Base-by-base conservation (phyloP, 2,329 filamentous ascomycete genomes). In the Sarocladiaceae sp. region DNA sequence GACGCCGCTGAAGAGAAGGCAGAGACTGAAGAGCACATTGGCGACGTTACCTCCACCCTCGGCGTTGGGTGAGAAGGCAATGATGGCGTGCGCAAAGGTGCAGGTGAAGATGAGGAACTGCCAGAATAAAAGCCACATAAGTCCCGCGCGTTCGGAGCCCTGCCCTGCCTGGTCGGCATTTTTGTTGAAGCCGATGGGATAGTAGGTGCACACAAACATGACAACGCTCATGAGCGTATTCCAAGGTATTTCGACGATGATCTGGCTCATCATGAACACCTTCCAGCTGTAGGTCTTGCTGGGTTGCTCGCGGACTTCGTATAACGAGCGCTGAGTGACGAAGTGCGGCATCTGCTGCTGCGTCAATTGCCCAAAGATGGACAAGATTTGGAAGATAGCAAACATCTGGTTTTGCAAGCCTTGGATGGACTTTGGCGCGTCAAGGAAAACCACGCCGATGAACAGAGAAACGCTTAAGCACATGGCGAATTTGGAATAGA, bases 381-480 rank as follows among this genome's bases (percentile, higher is more conserved):
- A 88, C 49, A 81, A 69, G 47, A 88, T 70, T 77, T 87, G 83
- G 69, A 88, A 88, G 55, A 87, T 80, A 54, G 75, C 76, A 64
- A 89, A 88, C 67, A 89, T 79, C 54, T 85, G 82, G 62, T 88
- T 85, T 60, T 88, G 84, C 10, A 89, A 69, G n/a, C 86, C 86
- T 57, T 86, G 81, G n/a, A 80, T 73, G 0, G 79, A 84, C 69
- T 85, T 84, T 26, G 83, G 80, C 1, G 87, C 83, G 37, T 82
- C 78, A 75, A 81, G 88, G 70, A 94, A 91, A 49, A 87, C 86
- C 66, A 92, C 90, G 23, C 89, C 90, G 60, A 94, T 88, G 66
- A 93, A 95, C 12, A 95, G 76, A 2, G 85, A 71, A 25, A 80
- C 42, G 18, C 39, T 29, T 0, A 62, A 52, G 1, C 61, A 62